Evolutionary conservation across 1,139 yeast genomes (phyloP).

Genomic region (Magnusiomyces paraingens): DNA sequence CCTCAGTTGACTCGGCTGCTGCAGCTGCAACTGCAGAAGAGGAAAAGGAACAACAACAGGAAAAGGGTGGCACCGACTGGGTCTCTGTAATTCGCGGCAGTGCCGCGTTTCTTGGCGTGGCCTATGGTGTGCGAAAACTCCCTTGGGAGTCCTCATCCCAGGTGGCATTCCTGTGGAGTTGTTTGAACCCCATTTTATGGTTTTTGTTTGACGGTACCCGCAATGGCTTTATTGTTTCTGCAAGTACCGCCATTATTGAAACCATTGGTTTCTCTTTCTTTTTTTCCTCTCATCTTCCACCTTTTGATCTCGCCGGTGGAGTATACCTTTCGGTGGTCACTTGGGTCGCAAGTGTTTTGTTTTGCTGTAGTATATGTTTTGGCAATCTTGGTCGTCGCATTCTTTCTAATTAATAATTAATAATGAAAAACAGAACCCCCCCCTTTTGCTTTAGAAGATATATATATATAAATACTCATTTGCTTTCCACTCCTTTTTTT

Average conservation of each 20-base stretch:
- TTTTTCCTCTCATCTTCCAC: conserved; percentile 29
- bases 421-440: not conserved
- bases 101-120: conserved; percentile 75
- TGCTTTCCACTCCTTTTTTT: too few species aligned
- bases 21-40: not conserved
- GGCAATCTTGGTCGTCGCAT: conserved; percentile 64
- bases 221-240: conserved; percentile 46
- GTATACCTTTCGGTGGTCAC: conserved; percentile 32
- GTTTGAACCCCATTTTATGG: conserved; percentile 78
- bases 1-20: not conserved
- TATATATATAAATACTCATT: too few species aligned
- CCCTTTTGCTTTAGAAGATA: too few species aligned
- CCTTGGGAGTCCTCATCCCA: conserved; percentile 76
- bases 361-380: conserved; percentile 60
- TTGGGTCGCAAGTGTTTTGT: conserved; percentile 57
- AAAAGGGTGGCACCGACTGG: conserved; percentile 33
- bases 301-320: conserved; percentile 3
- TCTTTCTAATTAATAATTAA: conserved; percentile 16
- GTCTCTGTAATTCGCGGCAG: conserved; percentile 50
- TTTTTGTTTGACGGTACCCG: conserved; percentile 67
- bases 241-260: conserved; percentile 29
- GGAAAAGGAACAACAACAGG: conserved; percentile 18
- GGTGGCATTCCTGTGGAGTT: conserved; percentile 67
- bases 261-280: conserved; percentile 28
- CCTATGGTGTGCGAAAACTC: conserved; percentile 74